Conservation (phyloP, 345 rosid genomes). For the Euphorbia tirucalli region DNA sequence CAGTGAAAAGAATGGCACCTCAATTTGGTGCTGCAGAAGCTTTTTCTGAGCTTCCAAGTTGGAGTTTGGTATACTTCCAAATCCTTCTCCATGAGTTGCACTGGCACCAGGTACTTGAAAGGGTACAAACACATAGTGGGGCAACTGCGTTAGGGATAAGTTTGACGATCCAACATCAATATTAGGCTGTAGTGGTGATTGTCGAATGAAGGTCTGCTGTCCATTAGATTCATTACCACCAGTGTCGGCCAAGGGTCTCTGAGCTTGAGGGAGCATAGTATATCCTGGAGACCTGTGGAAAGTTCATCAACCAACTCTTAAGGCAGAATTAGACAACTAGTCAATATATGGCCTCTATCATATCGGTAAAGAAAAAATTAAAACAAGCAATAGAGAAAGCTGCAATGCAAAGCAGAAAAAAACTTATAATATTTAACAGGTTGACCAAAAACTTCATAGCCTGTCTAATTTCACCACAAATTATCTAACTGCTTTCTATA, state of each 20-base stretch:
- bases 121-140: conserved; percentile 42
- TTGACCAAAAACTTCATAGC: background rate
- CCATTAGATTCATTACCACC: conserved; percentile 28
- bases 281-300: conserved; percentile 59
- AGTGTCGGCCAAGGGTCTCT: conserved; percentile 26
- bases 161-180: conserved; percentile 30
- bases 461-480: background rate
- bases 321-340: background rate
- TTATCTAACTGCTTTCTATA: background rate
- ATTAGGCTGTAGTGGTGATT: conserved; percentile 24
- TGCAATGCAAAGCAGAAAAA: background rate
- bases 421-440: background rate
- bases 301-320: background rate
- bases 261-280: conserved; percentile 39
- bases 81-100: conserved; percentile 28
- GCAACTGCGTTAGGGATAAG: conserved; percentile 31
- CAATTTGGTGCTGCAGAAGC: conserved; percentile 56
- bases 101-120: conserved; percentile 31
- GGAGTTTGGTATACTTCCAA: conserved; percentile 21
- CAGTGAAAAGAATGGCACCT: conserved; percentile 40
- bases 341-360: background rate
- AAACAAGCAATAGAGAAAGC: background rate
- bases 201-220: conserved; percentile 30
- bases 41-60: conserved; percentile 55
- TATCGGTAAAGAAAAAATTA: background rate